These are phyloP conservation scores for Hygrophoropsis aurantiaca DNA, from an alignment of 768 basidiomycete genomes.

Conservation along the genomic window DNA sequence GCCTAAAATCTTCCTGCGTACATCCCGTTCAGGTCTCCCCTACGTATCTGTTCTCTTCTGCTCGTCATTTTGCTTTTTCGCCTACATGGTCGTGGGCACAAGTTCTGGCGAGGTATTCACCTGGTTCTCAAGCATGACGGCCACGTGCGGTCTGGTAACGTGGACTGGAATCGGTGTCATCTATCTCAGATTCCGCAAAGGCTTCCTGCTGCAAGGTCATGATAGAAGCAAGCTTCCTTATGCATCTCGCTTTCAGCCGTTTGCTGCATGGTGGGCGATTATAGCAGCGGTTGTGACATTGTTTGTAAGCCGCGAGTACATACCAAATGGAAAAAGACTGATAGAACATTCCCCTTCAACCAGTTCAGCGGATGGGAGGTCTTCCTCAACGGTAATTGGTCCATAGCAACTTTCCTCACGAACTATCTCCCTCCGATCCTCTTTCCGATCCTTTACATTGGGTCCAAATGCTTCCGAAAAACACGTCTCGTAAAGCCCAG, in stretches of 20 bases:
- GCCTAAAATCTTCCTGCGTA: constrained; percentile 48
- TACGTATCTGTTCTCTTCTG: constrained; percentile 36
- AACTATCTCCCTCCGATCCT: constrained; percentile 41
- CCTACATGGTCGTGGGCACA: constrained; percentile 39
- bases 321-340: background rate
- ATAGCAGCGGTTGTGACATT: constrained; percentile 26
- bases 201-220: constrained; percentile 50
- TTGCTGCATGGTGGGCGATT: constrained; percentile 36
- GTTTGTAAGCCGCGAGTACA: constrained; percentile 29
- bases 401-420: constrained; percentile 38
- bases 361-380: constrained; percentile 42
- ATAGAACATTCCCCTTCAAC: background rate
- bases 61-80: constrained; percentile 33
- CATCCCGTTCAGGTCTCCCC: constrained; percentile 42
- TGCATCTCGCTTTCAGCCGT: constrained; percentile 39
- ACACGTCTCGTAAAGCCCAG: background rate
- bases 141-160: constrained; percentile 41
- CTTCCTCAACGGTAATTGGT: constrained; percentile 41
- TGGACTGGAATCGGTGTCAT: constrained; percentile 47
- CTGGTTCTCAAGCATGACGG: constrained; percentile 37
- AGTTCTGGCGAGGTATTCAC: constrained; percentile 40
- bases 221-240: constrained; percentile 49
- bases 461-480: constrained; percentile 17
- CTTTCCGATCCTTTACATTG: constrained; percentile 48
- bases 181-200: constrained; percentile 47